Conservation (phyloP, 73 alveolate species). For the Durusdinium trenchii region DNA sequence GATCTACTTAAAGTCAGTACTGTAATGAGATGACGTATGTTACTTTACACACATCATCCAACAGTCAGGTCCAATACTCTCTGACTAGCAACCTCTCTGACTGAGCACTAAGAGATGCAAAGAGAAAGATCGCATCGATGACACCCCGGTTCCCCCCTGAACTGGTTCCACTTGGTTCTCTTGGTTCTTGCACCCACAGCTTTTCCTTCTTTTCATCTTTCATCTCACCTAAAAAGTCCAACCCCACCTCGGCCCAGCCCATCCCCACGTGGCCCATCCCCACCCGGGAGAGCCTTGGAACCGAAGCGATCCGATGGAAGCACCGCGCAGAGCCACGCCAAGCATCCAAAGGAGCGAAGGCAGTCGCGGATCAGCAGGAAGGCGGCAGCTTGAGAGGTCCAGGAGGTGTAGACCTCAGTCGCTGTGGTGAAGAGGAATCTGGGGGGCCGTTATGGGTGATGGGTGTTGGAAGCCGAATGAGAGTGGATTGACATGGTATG, state of each 20-base stretch:
- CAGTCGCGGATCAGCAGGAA: conserved; percentile 66
- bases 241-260: not conserved
- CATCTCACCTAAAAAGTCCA: too few species aligned
- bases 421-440: not conserved
- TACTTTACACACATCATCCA: not conserved
- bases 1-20: not conserved
- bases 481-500: too few species aligned
- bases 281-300: conserved; percentile 75
- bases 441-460: too few species aligned
- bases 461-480: too few species aligned
- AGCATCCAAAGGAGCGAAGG: conserved; percentile 83
- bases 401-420: conserved; percentile 32
- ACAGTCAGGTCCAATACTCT: too few species aligned
- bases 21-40: not conserved
- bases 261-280: not conserved
- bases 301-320: conserved; percentile 69
- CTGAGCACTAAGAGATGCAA: too few species aligned
- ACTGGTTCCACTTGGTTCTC: too few species aligned
- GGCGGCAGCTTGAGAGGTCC: conserved; percentile 56
- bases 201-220: too few species aligned
- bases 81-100: too few species aligned
- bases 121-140: too few species aligned
- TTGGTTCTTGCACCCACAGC: too few species aligned
- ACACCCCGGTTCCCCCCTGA: too few species aligned
- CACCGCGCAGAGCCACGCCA: conserved; percentile 68